Base-by-base conservation (phyloP, 176 grass and related monocot species). In the Aegilops longissima region DNA sequence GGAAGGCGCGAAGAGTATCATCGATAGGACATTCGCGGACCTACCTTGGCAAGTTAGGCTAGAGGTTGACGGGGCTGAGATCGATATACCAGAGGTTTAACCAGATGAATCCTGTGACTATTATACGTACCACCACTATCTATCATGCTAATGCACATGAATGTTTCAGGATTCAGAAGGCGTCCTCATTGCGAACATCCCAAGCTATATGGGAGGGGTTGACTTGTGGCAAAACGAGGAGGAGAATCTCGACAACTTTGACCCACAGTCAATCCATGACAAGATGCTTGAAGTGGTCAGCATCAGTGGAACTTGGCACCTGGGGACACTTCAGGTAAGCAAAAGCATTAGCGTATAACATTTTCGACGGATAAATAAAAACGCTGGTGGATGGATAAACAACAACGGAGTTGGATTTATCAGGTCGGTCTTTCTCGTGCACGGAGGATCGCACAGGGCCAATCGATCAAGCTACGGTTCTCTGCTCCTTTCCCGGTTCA, bases 201-300 rank as follows among this genome's bases (percentile, higher is more conserved):
- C 91, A 63, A 97, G 94, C 79, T 97, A 97, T 47, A 94, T 97
- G 94, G 94, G 94, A 90, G 94, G 94, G 17, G 92, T 94, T 76
- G 94, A 93, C 71, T 58, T 97, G 84, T 97, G 94, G 94, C 83
- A 92, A 72, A 87, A 92, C 20, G 90, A 97, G 40, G 89, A 86
- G 54, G 92, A 93, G 54, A 81, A 64, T 30, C 77, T 64, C 47
- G 91, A 97, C 23, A 88, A 90, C 76, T 97, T 92, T 64, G 81
- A 84, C 59, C 94, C 92, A 16, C 94, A 93, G 71, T 92, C 90
- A 9, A 97, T 94, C 66, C 94, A 97, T 84, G 94, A 97, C 82
- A 94, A 84, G 83, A 86, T 92, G 83, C 80, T 97, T 8, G 94
- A 97, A 90, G 90, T 97, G 79, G 94, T 97, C 63, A 92, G 92